Evolutionary conservation across 148 eudicot species (phyloP), one percentile per base, ranked within the genome.

Genomic region (Rhododendron vialii): DNA sequence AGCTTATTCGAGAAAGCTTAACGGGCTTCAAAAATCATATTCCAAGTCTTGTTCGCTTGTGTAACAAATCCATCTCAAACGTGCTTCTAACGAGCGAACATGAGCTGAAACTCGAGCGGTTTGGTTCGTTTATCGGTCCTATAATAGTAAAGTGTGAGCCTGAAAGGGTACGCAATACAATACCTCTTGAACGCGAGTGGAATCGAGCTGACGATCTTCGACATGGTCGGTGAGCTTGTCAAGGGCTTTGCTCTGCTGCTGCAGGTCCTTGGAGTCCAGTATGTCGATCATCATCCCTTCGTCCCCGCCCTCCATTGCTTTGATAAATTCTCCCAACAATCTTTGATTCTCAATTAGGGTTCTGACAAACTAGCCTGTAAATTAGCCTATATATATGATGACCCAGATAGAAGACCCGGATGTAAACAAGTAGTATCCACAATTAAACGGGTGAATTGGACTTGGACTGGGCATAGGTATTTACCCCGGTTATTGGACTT

Each of bases 211-310:
- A 51, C 98, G 98, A 89, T 96, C 99, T 85, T 96, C 98, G 81
- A 94, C 98, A 86, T 94, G 98, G 83, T 96, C 99, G 82, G 98
- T 96, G 84, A 96, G 98, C 87, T 92, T 96, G 82, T 96, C 99
- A 71, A 96, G 91, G 30, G 99, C 99, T 91, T 96, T 96, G 91
- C 93, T 95, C 83, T 95, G 98, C 84, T 96, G 98, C 83, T 96
- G 99, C 91, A 95, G 82, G 83, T 96, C 99, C 35, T 96, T 96
- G 0, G 96, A 93, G 88, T 96, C 98, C 38, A 85, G 92, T 18
- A 87, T 67, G 74, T 67, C 74, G 33, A 67, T 67, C 74, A 63
- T 63, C 71, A 67, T 26, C 74, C 35, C 74, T 26, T 67, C 74
- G 15, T 67, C 74, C 15, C 74, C 74, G 0, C 35, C 74, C 33